Conservation (phyloP, 305 asterid genomes). For the Coffea humblotiana region DNA sequence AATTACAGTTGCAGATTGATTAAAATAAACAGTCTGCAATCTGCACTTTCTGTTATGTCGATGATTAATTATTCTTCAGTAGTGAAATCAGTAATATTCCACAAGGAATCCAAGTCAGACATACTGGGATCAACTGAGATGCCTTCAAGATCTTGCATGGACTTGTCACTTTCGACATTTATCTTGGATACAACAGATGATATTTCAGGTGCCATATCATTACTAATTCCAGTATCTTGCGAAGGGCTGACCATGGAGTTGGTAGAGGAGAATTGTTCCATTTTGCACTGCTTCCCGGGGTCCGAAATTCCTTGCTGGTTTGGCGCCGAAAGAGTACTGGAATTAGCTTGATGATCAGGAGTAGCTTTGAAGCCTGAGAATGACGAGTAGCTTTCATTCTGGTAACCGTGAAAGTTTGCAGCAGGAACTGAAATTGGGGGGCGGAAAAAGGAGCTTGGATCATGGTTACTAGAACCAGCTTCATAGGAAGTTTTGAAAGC, state of each 20-base stretch:
- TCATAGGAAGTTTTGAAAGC: conserved; percentile 15
- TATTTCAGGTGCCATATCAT: conserved; percentile 46
- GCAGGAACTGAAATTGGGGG: conserved; percentile 33
- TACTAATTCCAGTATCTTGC: conserved; percentile 60
- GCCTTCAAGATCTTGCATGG: conserved; percentile 40
- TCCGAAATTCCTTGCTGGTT: not conserved
- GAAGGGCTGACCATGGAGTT: conserved; percentile 52
- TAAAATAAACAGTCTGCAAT: not conserved
- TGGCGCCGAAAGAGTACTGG: conserved; percentile 5
- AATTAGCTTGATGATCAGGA: conserved; percentile 8
- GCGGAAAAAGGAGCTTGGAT: conserved; percentile 23
- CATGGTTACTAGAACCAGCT: conserved; percentile 10
- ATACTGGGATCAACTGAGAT: conserved; percentile 38
- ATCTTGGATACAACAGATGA: conserved; percentile 31
- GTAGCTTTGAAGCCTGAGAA: conserved; percentile 14
- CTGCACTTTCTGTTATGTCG: not conserved
- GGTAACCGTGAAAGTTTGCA: conserved; percentile 3
- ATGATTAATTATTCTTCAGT: not conserved
- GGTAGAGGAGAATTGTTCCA: conserved; percentile 43
- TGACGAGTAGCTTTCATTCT: not conserved
- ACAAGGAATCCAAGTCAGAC: conserved; percentile 52
- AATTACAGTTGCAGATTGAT: conserved; percentile 4
- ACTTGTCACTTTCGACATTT: conserved; percentile 24
- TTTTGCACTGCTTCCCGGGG: not conserved
- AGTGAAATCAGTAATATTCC: conserved; percentile 34